Evolutionary conservation across 805 yeast genomes (phyloP), one percentile per base, ranked within the genome.

Genomic region (Brettanomyces naardenensis): DNA sequence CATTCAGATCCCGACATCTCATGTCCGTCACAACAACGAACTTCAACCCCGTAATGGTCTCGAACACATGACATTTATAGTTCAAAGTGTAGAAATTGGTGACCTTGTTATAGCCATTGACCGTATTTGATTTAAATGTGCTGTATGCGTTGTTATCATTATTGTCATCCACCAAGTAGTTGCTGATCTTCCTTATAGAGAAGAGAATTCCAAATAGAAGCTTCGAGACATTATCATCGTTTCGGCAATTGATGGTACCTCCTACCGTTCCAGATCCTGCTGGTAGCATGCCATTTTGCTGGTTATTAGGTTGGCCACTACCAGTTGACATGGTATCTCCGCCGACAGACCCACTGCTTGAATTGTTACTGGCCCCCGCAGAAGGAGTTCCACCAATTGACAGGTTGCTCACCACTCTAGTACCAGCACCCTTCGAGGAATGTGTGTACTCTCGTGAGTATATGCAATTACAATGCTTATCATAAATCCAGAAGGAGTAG

Each of bases 381-480:
- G 33, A 3, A 14, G 19, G 7, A n/a, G 33, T 13, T n/a, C 33
- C 18, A n/a, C 13, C 19, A 17, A 30, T 30, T 14, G 9, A 15
- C n/a, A 27, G 18, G 30, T 18, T 27, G 15, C 18, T 18, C 13
- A 21, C 18, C 18, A 19, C 18, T 30, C 19, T 15, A 14, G 33
- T n/a, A 6, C 19, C 19, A 7, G 33, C 26, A 17, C 14, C 17
- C 14, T 31, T 31, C 9, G n/a, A 13, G 1, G 35, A 17, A 6
- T 45, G 36, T n/a, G 47, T 38, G 31, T 80, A 89, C 55, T 85
- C 94, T 37, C 94, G 66, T 44, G 75, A 74, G 60, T 75, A 90
- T 15, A 90, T 77, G 58, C 97, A 89, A 45, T 82, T 79, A 49
- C 97, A 85, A 61, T 90, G 97, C 55, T 92, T 73, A 57, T 90